Evolutionary conservation across 257 asterid genomes (phyloP).

Genomic region (Oldenlandia corymbosa): DNA sequence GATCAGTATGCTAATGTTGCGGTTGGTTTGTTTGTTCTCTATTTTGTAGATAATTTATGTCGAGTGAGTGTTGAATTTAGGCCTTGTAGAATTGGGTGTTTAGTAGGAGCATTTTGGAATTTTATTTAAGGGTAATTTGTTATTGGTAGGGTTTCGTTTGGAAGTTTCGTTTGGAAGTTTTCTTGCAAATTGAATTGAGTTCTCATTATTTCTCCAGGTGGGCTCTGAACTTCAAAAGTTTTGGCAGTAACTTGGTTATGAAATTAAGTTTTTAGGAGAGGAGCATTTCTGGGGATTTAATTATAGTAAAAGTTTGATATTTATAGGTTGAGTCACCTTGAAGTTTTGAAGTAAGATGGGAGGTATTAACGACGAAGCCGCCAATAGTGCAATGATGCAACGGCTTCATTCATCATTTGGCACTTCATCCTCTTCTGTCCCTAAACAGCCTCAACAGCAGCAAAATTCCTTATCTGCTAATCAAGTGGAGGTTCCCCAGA

Average conservation of each 20-base stretch:
- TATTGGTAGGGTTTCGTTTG: too few species aligned
- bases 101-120: too few species aligned
- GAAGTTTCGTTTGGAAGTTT: too few species aligned
- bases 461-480: conserved; percentile 31
- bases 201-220: background rate
- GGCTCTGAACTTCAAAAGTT: background rate
- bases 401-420: conserved; percentile 74
- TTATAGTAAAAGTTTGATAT: background rate
- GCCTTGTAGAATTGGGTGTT: too few species aligned
- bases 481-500: conserved; percentile 64
- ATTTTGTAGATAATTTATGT: background rate
- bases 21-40: background rate
- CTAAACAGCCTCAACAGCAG: conserved; percentile 27
- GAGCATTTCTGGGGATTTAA: background rate
- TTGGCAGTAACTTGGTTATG: background rate
- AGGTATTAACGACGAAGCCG: conserved; percentile 58
- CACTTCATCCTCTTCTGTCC: conserved; percentile 62
- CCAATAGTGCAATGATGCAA: conserved; percentile 43
- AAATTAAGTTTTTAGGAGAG: background rate
- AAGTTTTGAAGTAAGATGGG: conserved; percentile 37
- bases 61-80: background rate
- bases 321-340: background rate
- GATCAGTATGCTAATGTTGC: background rate
- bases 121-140: too few species aligned
- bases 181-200: too few species aligned